phyloP scores from a whole-genome alignment of 345 rosid species.

The Brassica incana region DNA sequence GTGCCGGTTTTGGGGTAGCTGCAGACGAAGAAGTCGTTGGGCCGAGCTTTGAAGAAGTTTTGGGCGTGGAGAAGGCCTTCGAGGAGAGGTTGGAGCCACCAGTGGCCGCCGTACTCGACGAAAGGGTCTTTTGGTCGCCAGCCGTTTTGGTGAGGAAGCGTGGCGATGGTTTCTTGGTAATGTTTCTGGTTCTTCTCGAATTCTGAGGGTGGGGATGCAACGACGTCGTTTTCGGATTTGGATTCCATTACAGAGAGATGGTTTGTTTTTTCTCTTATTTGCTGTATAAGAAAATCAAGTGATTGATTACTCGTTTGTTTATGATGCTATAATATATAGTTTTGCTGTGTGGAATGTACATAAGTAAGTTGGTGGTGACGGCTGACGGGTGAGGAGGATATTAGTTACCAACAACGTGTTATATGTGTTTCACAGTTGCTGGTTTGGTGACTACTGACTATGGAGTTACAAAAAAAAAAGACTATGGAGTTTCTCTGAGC shows the following conservation, averaged over 20 bases:
- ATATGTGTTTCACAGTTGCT: constrained; percentile 20
- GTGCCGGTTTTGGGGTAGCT: constrained; percentile 44
- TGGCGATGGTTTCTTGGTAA: constrained; percentile 36
- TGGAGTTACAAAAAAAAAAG: not conserved
- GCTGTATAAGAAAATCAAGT: not conserved
- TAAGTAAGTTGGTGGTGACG: constrained; percentile 32
- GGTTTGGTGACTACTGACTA: constrained; percentile 34
- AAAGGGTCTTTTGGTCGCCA: constrained; percentile 34
- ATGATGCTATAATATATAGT: constrained; percentile 19
- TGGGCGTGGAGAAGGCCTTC: constrained; percentile 39
- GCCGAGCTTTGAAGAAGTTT: constrained; percentile 30
- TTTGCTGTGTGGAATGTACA: not conserved
- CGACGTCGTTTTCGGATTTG: constrained; percentile 9
- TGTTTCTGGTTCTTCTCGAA: constrained; percentile 33
- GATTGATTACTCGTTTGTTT: not conserved
- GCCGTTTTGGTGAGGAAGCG: constrained; percentile 28
- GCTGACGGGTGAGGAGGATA: constrained; percentile 11
- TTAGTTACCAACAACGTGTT: constrained; percentile 23
- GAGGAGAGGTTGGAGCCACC: constrained; percentile 38
- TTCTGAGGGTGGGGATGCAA: not conserved
- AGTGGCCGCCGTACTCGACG: constrained; percentile 33
- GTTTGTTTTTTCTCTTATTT: not conserved
- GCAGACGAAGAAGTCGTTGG: constrained; percentile 36
- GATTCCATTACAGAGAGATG: constrained; percentile 22
- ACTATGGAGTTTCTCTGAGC: not conserved